Conservation (phyloP, 176 grass and related monocot species). For the Panicum miliaceum region DNA sequence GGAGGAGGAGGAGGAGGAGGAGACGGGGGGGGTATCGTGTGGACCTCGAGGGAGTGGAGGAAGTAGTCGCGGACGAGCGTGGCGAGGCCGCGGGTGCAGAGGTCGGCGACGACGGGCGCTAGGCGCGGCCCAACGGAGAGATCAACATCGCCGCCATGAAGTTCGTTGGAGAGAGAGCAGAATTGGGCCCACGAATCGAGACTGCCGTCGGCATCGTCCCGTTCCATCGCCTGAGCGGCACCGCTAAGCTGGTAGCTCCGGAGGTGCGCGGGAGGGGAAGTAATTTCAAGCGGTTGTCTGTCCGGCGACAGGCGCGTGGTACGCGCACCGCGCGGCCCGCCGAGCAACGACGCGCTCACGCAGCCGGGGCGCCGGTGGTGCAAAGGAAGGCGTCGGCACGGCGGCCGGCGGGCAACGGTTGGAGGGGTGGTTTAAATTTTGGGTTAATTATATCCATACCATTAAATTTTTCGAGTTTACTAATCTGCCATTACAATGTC, state of each 20-base stretch:
- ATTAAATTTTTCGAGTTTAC: too few relatives aligned
- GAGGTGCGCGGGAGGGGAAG: neutral
- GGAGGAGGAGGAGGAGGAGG: neutral
- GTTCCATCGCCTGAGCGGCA: slow-evolving; percentile 37
- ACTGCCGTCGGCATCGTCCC: slow-evolving; percentile 52
- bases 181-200: slow-evolving; percentile 69
- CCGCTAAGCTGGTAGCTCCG: neutral
- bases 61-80: slow-evolving; percentile 75
- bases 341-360: neutral
- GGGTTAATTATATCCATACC: too few relatives aligned
- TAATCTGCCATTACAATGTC: too few relatives aligned
- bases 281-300: neutral
- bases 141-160: slow-evolving; percentile 51
- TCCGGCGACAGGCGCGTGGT: neutral
- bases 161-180: slow-evolving; percentile 53
- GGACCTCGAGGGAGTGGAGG: slow-evolving; percentile 78
- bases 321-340: neutral
- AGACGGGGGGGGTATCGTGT: neutral
- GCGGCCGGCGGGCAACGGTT: neutral
- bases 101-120: slow-evolving; percentile 46
- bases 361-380: neutral
- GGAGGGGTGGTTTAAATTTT: neutral
- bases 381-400: neutral
- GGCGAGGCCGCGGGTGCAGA: slow-evolving; percentile 65
- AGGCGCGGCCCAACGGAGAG: slow-evolving; percentile 53